Conservation (phyloP, 2,329 filamentous ascomycete species). For the Clathrospora elynae region DNA sequence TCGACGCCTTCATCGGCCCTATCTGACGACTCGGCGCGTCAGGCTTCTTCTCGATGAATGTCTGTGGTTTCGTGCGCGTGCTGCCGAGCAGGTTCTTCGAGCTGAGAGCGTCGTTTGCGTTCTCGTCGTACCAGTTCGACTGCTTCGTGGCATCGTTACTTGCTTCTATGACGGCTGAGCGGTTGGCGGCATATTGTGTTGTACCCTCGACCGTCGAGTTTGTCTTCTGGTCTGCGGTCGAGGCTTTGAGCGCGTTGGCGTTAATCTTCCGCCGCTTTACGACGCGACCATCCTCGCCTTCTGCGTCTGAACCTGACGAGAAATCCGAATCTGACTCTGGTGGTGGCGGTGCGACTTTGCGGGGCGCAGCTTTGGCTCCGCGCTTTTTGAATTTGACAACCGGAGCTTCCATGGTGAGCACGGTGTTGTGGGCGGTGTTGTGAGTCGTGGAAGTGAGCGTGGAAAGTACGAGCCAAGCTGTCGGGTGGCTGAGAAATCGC, state of each 20-base stretch:
- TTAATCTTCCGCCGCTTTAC: constrained; percentile 80
- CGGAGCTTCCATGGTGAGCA: constrained; percentile 52
- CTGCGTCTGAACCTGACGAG: constrained; percentile 75
- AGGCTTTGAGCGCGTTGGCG: constrained; percentile 67
- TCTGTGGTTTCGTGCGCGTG: constrained; percentile 51
- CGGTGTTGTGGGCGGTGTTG: constrained; percentile 5
- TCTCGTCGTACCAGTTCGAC: constrained; percentile 86
- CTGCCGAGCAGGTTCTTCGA: constrained; percentile 65
- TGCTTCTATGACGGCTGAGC: constrained; percentile 65
- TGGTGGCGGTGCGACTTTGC: constrained; percentile 83
- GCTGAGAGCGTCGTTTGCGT: constrained; percentile 56
- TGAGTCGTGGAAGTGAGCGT: constrained; percentile 11
- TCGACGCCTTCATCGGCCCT: constrained; percentile 84
- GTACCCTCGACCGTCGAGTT: constrained; percentile 49
- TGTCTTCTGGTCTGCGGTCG: constrained; percentile 59
- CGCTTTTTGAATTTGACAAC: constrained; percentile 85
- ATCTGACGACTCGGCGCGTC: constrained; percentile 72
- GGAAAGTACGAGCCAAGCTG: constrained; percentile 31
- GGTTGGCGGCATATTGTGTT: constrained; percentile 65
- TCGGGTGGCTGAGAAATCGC: constrained; percentile 35
- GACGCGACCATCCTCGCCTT: constrained; percentile 66
- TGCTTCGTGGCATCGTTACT: constrained; percentile 89
- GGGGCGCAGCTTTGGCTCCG: constrained; percentile 73
- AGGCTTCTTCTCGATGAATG: constrained; percentile 80
- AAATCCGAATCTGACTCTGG: constrained; percentile 61